Evolutionary conservation across 1,284 basidiomycete species (phyloP).

Genomic region (Ustilago xerochloae): DNA sequence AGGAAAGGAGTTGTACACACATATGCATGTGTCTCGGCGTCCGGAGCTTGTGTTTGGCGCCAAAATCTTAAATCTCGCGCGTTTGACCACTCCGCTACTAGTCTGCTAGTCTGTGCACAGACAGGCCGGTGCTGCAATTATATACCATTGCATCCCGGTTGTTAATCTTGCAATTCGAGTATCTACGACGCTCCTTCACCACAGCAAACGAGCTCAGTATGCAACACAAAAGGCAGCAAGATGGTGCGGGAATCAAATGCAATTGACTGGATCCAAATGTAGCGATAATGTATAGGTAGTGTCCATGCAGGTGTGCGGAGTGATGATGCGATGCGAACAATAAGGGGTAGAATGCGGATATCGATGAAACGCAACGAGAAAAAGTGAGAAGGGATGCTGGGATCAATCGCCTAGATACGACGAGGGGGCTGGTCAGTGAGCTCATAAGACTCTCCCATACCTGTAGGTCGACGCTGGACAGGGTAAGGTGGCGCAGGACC

Average conservation of each 20-base stretch:
- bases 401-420: conserved; percentile 10
- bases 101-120: background rate
- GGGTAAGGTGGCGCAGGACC: conserved; percentile 34
- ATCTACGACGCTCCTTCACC: too few species aligned
- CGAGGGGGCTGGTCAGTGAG: conserved; percentile 28
- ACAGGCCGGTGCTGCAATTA: background rate
- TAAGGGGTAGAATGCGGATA: background rate
- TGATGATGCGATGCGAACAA: background rate
- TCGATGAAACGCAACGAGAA: background rate
- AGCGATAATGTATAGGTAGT: background rate
- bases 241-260: background rate
- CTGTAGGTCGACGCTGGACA: conserved; percentile 15
- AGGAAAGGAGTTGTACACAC: conserved; percentile 10
- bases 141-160: background rate
- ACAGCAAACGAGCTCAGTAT: too few species aligned
- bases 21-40: conserved; percentile 2
- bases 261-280: background rate
- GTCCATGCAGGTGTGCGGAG: background rate
- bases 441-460: conserved; percentile 38
- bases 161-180: too few species aligned
- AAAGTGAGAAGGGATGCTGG: background rate
- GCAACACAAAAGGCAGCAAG: background rate
- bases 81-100: conserved; percentile 31
- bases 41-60: background rate
- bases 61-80: conserved; percentile 25